These are phyloP conservation scores for Ettlia oleoabundans DNA, from an alignment of 139 green algal genomes.

Conservation along the genomic window DNA sequence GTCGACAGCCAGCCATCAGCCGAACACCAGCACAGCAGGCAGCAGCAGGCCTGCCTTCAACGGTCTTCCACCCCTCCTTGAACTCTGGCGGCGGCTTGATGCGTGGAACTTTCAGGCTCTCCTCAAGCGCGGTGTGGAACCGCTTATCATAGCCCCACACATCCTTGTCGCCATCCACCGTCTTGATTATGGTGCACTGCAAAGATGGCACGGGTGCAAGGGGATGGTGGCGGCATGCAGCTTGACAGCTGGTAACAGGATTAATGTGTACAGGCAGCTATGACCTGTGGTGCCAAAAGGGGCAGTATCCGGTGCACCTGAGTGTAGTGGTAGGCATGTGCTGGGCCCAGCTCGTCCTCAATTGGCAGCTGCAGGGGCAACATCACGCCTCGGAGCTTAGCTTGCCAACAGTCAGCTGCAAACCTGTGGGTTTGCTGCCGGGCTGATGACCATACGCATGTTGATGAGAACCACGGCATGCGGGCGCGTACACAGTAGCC, in stretches of 20 bases:
- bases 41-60: neutral
- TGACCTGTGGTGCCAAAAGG: neutral
- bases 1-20: no score
- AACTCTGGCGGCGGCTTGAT: constrained; percentile 53
- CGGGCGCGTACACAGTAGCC: no score
- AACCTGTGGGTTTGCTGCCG: no score
- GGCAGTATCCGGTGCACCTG: constrained; percentile 35
- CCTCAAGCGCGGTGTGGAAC: constrained; percentile 55
- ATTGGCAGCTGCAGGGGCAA: constrained; percentile 74
- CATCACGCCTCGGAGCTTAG: neutral
- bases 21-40: neutral
- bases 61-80: neutral
- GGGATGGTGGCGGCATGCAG: neutral
- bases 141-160: constrained; percentile 88
- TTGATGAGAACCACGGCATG: constrained; percentile 6
- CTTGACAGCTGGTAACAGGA: neutral
- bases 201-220: no score
- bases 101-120: constrained; percentile 64
- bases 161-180: constrained; percentile 50
- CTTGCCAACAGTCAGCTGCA: no score
- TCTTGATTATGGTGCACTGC: constrained; percentile 59
- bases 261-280: neutral
- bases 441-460: neutral
- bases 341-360: constrained; percentile 70
- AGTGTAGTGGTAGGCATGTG: constrained; percentile 91